A percentile compares a stretch with the other conserved stretches of the same genome.
Conservation (phyloP, 176 grass and related monocot species). For the Melocanna baccifera region DNA sequence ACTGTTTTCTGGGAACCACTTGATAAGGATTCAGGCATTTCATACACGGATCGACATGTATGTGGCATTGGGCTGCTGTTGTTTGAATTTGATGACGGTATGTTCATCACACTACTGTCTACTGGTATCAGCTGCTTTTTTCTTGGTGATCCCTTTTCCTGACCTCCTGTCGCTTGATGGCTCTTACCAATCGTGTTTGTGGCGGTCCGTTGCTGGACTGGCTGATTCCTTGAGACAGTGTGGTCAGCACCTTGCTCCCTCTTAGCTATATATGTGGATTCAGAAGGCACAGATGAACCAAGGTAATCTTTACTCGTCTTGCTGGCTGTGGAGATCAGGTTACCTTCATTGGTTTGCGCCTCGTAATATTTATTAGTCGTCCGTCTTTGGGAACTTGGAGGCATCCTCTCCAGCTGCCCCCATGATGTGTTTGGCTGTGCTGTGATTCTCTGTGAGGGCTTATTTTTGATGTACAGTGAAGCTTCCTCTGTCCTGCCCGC, state of each 20-base stretch:
- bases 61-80: neutral
- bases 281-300: slow-evolving; percentile 43
- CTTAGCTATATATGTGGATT: slow-evolving; percentile 28
- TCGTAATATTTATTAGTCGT: slow-evolving; percentile 19
- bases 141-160: slow-evolving; percentile 24
- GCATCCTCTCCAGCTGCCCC: slow-evolving; percentile 18
- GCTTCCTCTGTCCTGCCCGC: slow-evolving; percentile 1
- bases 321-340: neutral
- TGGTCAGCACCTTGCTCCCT: neutral
- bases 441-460: neutral
- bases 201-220: neutral
- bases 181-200: neutral
- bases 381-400: slow-evolving; percentile 3
- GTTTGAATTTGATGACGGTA: slow-evolving; percentile 18
- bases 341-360: slow-evolving; percentile 12
- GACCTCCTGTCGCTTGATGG: neutral
- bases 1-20: slow-evolving; percentile 7
- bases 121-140: slow-evolving; percentile 12
- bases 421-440: neutral
- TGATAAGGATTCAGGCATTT: slow-evolving; percentile 15
- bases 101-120: neutral
- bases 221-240: slow-evolving; percentile 27
- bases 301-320: slow-evolving; percentile 10
- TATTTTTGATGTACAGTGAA: slow-evolving; percentile 2
- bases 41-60: neutral